A percentile compares a stretch with the other conserved stretches of the same genome.
Conservation (phyloP, 441 rosid genomes). For the Adansonia madagascariensis region DNA sequence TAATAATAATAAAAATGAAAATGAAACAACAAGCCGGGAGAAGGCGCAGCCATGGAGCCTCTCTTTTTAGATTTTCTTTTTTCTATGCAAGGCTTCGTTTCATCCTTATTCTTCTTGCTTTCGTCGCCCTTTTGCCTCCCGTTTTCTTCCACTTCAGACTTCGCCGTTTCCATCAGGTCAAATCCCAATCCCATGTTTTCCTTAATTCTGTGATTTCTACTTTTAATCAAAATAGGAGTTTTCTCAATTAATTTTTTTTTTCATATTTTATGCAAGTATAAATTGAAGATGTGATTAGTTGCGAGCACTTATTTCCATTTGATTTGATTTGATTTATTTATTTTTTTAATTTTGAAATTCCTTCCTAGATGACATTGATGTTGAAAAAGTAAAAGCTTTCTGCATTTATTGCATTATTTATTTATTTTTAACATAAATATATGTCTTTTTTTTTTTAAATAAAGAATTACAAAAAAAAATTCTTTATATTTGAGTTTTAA, state of each 20-base stretch:
- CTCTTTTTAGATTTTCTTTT: constrained; percentile 40
- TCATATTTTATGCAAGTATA: background rate
- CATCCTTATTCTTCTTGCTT: constrained; percentile 57
- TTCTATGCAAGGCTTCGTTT: constrained; percentile 46
- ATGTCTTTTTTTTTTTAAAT: background rate
- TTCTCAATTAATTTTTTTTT: background rate
- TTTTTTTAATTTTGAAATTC: background rate
- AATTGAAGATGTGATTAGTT: constrained; percentile 15
- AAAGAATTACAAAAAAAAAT: background rate
- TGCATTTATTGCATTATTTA: background rate
- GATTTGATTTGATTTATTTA: background rate
- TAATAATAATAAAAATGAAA: constrained; percentile 16
- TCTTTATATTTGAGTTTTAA: background rate
- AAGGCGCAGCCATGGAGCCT: constrained; percentile 27
- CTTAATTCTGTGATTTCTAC: background rate
- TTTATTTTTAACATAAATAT: background rate
- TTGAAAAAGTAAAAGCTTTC: background rate
- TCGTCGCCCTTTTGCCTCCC: constrained; percentile 80
- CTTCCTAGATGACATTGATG: background rate
- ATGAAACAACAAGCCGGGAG: constrained; percentile 32
- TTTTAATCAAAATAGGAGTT: background rate
- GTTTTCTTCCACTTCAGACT: constrained; percentile 85
- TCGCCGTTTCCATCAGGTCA: constrained; percentile 70
- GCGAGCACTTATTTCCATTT: constrained; percentile 7
- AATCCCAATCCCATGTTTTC: background rate